Conservation (phyloP, 208 protist genomes). For the Leishmania turanica region DNA sequence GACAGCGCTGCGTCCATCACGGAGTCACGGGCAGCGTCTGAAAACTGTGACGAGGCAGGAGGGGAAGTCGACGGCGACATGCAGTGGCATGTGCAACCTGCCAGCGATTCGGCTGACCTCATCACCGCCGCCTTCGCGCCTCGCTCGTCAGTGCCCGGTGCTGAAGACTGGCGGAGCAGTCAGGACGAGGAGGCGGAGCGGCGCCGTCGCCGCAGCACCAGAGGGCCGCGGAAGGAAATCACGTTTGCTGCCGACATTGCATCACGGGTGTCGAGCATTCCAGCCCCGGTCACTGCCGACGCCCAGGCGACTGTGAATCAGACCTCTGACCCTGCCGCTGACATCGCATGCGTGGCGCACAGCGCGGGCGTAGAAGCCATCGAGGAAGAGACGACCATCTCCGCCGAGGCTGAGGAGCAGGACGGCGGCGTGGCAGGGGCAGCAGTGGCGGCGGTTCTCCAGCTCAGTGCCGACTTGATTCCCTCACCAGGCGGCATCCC, state of each 20-base stretch:
- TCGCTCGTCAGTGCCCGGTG: neutral
- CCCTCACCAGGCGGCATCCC: slow-evolving; percentile 8
- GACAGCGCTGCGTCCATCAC: neutral
- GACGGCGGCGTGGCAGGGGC: neutral
- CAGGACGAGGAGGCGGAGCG: slow-evolving; percentile 25
- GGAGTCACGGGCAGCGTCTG: too few relatives aligned
- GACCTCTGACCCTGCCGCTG: neutral
- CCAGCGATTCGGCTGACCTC: neutral
- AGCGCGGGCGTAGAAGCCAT: neutral
- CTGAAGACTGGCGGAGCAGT: neutral
- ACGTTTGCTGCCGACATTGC: slow-evolving; percentile 27
- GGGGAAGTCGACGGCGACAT: neutral
- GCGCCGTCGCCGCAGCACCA: slow-evolving; percentile 18
- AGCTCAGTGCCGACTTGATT: slow-evolving; percentile 29
- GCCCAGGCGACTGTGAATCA: neutral
- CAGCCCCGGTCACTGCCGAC: neutral
- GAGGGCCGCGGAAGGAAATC: slow-evolving; percentile 24
- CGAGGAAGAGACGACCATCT: neutral
- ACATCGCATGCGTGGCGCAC: neutral
- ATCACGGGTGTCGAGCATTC: neutral
- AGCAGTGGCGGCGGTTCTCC: neutral
- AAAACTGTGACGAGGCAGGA: neutral
- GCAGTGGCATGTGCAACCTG: neutral
- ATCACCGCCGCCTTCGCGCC: neutral
- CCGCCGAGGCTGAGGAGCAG: neutral